Evolutionary conservation across 2,329 filamentous ascomycete species (phyloP), one percentile per base, ranked within the genome.

Genomic region (Pestalotiopsis sp.): DNA sequence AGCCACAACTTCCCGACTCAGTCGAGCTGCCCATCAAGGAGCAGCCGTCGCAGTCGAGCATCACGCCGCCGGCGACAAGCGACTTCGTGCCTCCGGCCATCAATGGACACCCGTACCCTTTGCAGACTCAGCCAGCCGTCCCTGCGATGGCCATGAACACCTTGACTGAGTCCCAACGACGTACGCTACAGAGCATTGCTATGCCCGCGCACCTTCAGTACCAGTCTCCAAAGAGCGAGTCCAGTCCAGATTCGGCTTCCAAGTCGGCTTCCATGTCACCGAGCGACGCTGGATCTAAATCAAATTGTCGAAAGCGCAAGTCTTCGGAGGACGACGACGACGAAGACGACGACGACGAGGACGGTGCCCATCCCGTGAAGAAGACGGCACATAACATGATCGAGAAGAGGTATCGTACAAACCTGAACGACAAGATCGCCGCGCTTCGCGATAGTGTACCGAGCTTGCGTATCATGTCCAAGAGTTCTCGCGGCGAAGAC

Each of bases 361-460:
- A 86, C 73, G 87, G 84, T 74, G 90, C 86, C 39, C 83, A 85
- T 25, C 84, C 84, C 36, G 76, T 85, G 69, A 98, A 97, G 86
- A 98, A 98, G 86, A 97, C 95, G 39, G 94, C 95, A 2, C 95
- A 98, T 82, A 98, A 98, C 81, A 96, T 98, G 87, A 98, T 98
- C 71, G 95, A 98, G 83, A 98, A 98, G 86, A 87, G 95, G 73
- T 98, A 98, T 80, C 91, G 95, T 75, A 97, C 94, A 67, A 98
- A 98, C 77, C 86, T 98, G 68, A 98, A 98, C 77, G 95, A 98
- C 78, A 98, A 98, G 84, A 98, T 98, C 75, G 92, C 94, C 61
- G 94, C 95, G 69, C 84, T 98, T 71, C 88, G 95, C 74, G 94
- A 98, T 79, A 97, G 94, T 76, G 94, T 98, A 14, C 95, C 95